Base-by-base conservation (phyloP, 305 asterid species). In the Coffea humblotiana region DNA sequence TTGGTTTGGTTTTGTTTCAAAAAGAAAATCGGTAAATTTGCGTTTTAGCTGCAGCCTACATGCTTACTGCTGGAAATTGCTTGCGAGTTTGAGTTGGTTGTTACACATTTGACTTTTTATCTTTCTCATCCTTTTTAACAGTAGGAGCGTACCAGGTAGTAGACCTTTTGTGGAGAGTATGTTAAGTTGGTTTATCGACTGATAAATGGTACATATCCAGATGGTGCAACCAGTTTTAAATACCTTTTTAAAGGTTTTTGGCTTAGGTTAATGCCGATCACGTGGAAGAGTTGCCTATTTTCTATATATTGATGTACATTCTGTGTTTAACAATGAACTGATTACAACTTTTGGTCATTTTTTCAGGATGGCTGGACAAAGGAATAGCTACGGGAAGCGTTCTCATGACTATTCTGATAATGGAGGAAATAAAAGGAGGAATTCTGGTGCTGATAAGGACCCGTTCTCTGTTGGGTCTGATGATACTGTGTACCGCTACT, bases 401-500 rank as follows among this genome's bases (percentile, higher is more conserved):
- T 80, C 96, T 80, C 90, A 87, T n/a, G 96, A 90, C 45, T 90
- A 84, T 84, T 74, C 90, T 18, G 97, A 91, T 78, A 83, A 84
- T 79, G 93, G 92, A 23, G 87, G 89, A 64, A 89, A 87, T 78
- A 94, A 94, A 82, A 88, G 97, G 84, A 90, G 97, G 75, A 90
- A 88, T 79, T 79, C 93, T n/a, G 96, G 97, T 76, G 23, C 82
- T 27, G 97, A 91, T 56, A 93, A 86, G 84, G 99, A 92, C 6
- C 67, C 79, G 51, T 90, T 87, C 81, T 83, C 97, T 64, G 83
- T 94, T 58, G 92, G 92, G 32, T 78, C 92, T 29, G 97, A 91
- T 45, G 96, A 94, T 78, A 94, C 98, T 0, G 99, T 92, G 43
- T 94, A 91, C 78, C 94, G 95, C 49, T 95, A 92, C 87, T 82